Conservation (phyloP, 768 basidiomycete species). For the Pholiota molesta region DNA sequence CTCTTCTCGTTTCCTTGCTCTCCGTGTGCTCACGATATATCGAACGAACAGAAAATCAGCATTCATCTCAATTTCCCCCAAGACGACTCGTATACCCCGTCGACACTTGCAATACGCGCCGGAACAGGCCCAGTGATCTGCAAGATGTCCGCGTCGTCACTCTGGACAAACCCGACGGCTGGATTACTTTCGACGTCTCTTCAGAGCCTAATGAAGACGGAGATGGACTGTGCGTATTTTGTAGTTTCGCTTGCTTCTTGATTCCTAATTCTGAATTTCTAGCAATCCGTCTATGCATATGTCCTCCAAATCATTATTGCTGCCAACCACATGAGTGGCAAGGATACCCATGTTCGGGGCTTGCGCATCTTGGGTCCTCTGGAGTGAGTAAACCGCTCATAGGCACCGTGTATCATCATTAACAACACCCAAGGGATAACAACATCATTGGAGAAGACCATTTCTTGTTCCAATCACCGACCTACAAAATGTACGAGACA, state of each 20-base stretch:
- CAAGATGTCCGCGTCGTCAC: constrained; percentile 89
- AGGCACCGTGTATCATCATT: constrained; percentile 1
- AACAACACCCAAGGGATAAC: constrained; percentile 35
- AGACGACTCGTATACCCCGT: constrained; percentile 98
- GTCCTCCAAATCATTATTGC: constrained; percentile 89
- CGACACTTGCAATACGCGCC: constrained; percentile 86
- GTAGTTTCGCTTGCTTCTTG: background rate
- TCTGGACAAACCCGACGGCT: constrained; percentile 91
- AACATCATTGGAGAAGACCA: constrained; percentile 64
- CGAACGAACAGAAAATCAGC: constrained; percentile 71
- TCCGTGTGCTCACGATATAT: background rate
- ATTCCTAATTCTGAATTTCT: constrained; percentile 4
- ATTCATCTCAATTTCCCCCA: constrained; percentile 77
- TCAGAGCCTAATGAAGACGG: constrained; percentile 80
- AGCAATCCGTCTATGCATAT: constrained; percentile 91
- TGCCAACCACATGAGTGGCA: constrained; percentile 97
- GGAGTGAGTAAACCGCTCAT: constrained; percentile 53
- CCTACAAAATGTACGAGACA: constrained; percentile 70
- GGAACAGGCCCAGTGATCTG: constrained; percentile 90
- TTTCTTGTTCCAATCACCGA: constrained; percentile 65
- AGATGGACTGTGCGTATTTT: constrained; percentile 67
- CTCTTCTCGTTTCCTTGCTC: background rate
- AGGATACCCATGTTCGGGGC: constrained; percentile 97
- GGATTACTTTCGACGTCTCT: constrained; percentile 87
- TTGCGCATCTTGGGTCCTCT: constrained; percentile 83